Percentiles rank a stretch among this genome's conserved stretches.
Conservation (phyloP, 1,284 basidiomycete genomes). For the Phylloporus sp. region DNA sequence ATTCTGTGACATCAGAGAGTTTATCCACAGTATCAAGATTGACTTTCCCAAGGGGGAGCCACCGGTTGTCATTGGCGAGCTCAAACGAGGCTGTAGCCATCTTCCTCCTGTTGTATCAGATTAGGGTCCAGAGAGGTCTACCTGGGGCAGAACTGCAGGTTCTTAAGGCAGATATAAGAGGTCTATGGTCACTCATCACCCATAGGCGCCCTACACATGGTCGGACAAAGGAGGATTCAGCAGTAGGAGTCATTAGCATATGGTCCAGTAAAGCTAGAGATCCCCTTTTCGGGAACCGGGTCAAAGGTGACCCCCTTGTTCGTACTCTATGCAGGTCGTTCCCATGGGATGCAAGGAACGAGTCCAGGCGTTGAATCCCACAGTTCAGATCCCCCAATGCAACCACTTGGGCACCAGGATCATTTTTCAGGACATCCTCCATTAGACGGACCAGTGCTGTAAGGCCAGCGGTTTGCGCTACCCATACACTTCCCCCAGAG, state of each 20-base stretch:
- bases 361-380: too few relatives aligned
- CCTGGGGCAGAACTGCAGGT: too few relatives aligned
- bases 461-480: not conserved
- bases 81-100: not conserved
- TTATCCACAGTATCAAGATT: not conserved
- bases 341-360: too few relatives aligned
- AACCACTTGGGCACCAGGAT: not conserved
- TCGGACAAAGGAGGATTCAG: too few relatives aligned
- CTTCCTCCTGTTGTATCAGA: too few relatives aligned
- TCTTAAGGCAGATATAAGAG: not conserved
- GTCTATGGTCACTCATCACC: not conserved
- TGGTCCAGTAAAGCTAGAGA: not conserved
- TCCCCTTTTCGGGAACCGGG: not conserved
- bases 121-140: not conserved
- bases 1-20: too few relatives aligned
- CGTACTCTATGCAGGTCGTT: too few relatives aligned
- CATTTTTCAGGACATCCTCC: not conserved
- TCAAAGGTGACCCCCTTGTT: not conserved
- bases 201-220: not conserved
- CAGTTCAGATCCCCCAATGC: not conserved
- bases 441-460: not conserved
- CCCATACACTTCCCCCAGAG: not conserved
- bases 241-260: not conserved
- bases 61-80: not conserved
- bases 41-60: not conserved